Conservation (phyloP, 495 filamentous ascomycete genomes). For the Aspergillus incahuasiensis region DNA sequence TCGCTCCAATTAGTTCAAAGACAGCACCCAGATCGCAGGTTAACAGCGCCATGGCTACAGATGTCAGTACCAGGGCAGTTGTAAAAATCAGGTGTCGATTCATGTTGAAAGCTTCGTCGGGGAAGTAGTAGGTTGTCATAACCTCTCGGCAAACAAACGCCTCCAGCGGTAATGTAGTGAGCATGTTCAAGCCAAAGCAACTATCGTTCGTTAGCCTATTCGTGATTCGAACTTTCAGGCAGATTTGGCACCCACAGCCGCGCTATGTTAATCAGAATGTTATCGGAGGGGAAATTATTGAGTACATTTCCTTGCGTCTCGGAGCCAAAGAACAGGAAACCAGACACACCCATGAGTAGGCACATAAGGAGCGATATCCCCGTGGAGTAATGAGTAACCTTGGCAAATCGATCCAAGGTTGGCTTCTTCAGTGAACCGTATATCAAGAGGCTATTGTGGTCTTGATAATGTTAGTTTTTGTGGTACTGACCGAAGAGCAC, state of each 20-base stretch:
- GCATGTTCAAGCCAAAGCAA: slow-evolving; percentile 97
- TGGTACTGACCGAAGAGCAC: background rate
- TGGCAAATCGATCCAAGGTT: slow-evolving; percentile 88
- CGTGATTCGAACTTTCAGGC: background rate
- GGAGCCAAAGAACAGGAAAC: slow-evolving; percentile 90
- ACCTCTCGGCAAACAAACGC: slow-evolving; percentile 97
- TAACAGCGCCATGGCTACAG: slow-evolving; percentile 71
- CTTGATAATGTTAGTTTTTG: slow-evolving; percentile 32
- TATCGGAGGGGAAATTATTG: slow-evolving; percentile 91
- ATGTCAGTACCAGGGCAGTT: slow-evolving; percentile 69
- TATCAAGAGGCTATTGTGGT: slow-evolving; percentile 95
- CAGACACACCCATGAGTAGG: slow-evolving; percentile 78
- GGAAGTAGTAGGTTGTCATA: slow-evolving; percentile 91
- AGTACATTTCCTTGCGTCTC: slow-evolving; percentile 91
- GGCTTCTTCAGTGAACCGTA: slow-evolving; percentile 93
- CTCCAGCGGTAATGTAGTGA: slow-evolving; percentile 92
- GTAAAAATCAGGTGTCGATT: slow-evolving; percentile 83
- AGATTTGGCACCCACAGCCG: slow-evolving; percentile 54
- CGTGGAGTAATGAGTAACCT: slow-evolving; percentile 89
- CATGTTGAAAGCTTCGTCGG: slow-evolving; percentile 70
- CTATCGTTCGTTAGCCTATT: slow-evolving; percentile 23
- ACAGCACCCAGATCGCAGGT: slow-evolving; percentile 92
- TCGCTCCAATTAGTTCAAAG: slow-evolving; percentile 93
- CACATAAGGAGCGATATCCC: slow-evolving; percentile 84
- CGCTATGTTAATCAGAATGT: slow-evolving; percentile 89